Conservation (phyloP, 1,284 basidiomycete genomes). For the Irpex rosettiformis region DNA sequence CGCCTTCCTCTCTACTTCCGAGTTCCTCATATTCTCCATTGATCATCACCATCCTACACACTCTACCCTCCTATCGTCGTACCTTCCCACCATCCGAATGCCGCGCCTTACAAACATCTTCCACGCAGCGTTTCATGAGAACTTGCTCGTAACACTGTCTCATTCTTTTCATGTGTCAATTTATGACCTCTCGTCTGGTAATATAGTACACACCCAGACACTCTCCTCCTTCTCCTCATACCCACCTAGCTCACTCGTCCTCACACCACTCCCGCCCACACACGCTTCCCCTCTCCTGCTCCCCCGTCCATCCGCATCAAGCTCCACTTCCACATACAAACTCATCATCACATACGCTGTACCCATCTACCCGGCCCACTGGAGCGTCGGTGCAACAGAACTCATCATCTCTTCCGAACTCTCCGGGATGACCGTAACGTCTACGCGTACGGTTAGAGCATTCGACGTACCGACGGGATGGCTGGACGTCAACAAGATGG, state of each 20-base stretch:
- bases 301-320: neutral
- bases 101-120: constrained; percentile 45
- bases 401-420: constrained; percentile 50
- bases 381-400: constrained; percentile 76
- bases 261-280: constrained; percentile 43
- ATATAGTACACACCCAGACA: constrained; percentile 53
- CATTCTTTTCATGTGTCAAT: constrained; percentile 61
- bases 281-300: neutral
- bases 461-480: constrained; percentile 69
- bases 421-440: constrained; percentile 23
- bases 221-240: constrained; percentile 71
- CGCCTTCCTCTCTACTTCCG: constrained; percentile 64
- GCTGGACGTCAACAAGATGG: constrained; percentile 63
- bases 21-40: constrained; percentile 56
- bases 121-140: constrained; percentile 73
- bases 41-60: constrained; percentile 40
- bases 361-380: constrained; percentile 78
- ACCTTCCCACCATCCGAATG: constrained; percentile 40
- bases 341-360: constrained; percentile 68
- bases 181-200: constrained; percentile 57
- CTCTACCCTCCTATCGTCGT: constrained; percentile 42
- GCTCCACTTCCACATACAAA: constrained; percentile 50
- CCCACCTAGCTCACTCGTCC: constrained; percentile 67
- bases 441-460: constrained; percentile 61
- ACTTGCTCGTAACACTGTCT: constrained; percentile 68